Conservation (phyloP, 768 basidiomycete genomes). For the Crassisporium funariophilum region DNA sequence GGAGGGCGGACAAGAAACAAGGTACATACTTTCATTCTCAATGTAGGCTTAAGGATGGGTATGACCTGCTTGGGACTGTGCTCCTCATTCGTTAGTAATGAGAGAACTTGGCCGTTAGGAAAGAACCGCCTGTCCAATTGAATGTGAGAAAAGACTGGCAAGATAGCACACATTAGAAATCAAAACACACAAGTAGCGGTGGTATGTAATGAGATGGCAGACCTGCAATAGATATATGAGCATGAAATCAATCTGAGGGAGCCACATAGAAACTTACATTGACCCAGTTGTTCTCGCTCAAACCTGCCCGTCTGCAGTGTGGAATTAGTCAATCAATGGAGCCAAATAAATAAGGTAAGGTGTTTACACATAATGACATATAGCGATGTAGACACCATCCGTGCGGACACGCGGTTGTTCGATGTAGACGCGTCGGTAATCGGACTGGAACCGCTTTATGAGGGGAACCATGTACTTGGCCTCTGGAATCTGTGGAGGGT, state of each 20-base stretch:
- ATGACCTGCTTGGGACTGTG: slow-evolving; percentile 69
- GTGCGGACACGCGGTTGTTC: slow-evolving; percentile 83
- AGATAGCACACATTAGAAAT: neutral
- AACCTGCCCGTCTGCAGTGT: slow-evolving; percentile 60
- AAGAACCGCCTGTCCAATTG: slow-evolving; percentile 82
- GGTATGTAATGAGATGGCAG: slow-evolving; percentile 87
- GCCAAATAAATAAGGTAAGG: slow-evolving; percentile 1
- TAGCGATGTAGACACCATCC: slow-evolving; percentile 91
- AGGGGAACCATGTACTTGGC: slow-evolving; percentile 51
- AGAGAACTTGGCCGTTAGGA: slow-evolving; percentile 83
- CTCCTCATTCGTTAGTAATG: slow-evolving; percentile 83
- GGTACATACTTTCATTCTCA: slow-evolving; percentile 70
- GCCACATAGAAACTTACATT: slow-evolving; percentile 55
- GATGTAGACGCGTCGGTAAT: slow-evolving; percentile 78
- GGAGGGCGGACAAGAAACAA: neutral
- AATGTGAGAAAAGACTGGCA: neutral
- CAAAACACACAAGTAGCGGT: slow-evolving; percentile 83
- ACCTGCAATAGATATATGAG: slow-evolving; percentile 45
- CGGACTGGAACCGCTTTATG: slow-evolving; percentile 51
- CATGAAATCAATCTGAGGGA: slow-evolving; percentile 6
- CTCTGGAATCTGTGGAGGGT: slow-evolving; percentile 71
- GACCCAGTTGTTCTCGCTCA: slow-evolving; percentile 86
- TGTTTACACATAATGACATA: slow-evolving; percentile 83
- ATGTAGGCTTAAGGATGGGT: slow-evolving; percentile 70
- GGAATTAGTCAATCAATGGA: slow-evolving; percentile 4